A percentile compares a stretch with the other conserved stretches of the same genome.
These are phyloP conservation scores for Kazachstania psychrophila DNA, from an alignment of 805 yeast genomes.

Conservation along the genomic window DNA sequence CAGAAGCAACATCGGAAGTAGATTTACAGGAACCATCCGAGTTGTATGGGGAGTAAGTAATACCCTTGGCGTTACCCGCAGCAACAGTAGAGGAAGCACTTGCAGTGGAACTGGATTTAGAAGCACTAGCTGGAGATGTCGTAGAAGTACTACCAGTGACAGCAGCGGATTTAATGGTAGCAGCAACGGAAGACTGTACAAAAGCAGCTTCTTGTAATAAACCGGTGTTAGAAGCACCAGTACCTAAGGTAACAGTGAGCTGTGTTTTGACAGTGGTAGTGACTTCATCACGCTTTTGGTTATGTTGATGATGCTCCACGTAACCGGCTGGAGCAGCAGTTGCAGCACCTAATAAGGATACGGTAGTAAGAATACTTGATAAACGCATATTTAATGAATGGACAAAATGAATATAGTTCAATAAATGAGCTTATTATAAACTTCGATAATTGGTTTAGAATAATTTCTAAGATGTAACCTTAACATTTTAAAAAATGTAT, in stretches of 20 bases:
- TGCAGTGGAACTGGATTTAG: slow-evolving; percentile 29
- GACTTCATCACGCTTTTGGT: slow-evolving; percentile 40
- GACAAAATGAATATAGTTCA: no score
- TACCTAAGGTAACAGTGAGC: slow-evolving; percentile 16
- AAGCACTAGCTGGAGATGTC: slow-evolving; percentile 28
- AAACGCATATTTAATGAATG: slow-evolving; percentile 47
- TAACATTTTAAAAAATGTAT: no score
- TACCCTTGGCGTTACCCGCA: slow-evolving; percentile 52
- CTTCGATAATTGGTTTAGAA: no score
- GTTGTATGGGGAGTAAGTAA: slow-evolving; percentile 75
- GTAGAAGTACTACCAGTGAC: slow-evolving; percentile 13
- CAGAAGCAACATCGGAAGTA: slow-evolving; percentile 47
- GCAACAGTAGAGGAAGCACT: slow-evolving; percentile 28
- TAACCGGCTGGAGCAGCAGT: slow-evolving; percentile 8
- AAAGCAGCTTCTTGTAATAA: slow-evolving; percentile 25
- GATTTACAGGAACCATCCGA: slow-evolving; percentile 61
- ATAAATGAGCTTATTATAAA: no score
- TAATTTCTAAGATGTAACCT: no score
- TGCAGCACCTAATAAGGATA: slow-evolving; percentile 3
- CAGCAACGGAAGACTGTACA: slow-evolving; percentile 2
- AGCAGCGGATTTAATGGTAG: slow-evolving; percentile 10
- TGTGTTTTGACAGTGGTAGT: slow-evolving; percentile 40
- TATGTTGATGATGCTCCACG: slow-evolving; percentile 4
- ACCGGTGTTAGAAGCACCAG: slow-evolving; percentile 1
- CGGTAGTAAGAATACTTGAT: slow-evolving; percentile 33